Base-by-base conservation (phyloP, 805 yeast species). In the Ogataea degrootiae region DNA sequence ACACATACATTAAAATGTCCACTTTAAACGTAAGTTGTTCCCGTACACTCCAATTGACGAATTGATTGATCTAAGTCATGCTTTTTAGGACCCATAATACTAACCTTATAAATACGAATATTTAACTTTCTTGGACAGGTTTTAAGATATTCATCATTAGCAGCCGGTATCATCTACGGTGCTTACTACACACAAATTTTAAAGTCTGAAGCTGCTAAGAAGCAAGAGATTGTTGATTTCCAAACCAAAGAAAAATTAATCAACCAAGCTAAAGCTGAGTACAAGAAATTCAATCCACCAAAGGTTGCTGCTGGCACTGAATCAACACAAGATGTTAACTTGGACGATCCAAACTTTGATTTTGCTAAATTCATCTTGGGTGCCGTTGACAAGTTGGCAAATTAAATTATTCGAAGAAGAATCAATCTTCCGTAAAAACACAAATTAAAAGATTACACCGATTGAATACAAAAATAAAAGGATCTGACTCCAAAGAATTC, bases 341-440 rank as follows among this genome's bases (percentile, higher is more conserved):
- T 90, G 66, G 92, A 88, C 62, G 96, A 90, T 71, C 94, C 96
- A 56, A 85, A 90, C 73, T 79, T 89, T 68, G 98, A 91, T 68
- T 78, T 86, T 60, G 97, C 80, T 46, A 72, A 74, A 55, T 85
- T 80, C 42, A 79, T 85, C 60, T 75, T 83, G 64, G 74, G 80
- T 43, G 81, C 85, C 59, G 76, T 85, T 56, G 83, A 79, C 58
- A 76, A 79, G 47, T 62, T 76, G 60, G 69, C 59, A 38, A 56
- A 50, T 43, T 56, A 55, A 56, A 49, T 44, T 31, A 42, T 38
- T 11, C 11, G 31, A 26, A 23, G 15, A 9, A 14, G 6, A 14
- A 36, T 36, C 37, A 21, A 33, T 12, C 23, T 31, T 23, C 21
- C 16, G 4, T 39, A 15, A 21, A 36, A 16, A 15, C 22, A 15